Conservation (phyloP, 148 eudicot species). For the Fagopyrum tataricum region DNA sequence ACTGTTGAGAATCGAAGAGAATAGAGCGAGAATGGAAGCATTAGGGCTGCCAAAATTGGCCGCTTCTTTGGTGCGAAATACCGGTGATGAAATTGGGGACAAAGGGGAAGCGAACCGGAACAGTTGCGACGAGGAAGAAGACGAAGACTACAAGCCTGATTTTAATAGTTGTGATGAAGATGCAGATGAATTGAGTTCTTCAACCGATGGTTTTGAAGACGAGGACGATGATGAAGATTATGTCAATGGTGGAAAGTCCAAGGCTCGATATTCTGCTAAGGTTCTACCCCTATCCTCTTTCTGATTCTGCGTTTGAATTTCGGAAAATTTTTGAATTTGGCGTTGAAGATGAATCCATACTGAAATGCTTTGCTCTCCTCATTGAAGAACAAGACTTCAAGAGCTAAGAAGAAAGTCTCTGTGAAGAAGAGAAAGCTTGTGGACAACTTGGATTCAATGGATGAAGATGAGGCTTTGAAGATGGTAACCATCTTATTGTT, state of each 20-base stretch:
- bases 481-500: slow-evolving; percentile 32
- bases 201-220: slow-evolving; percentile 29
- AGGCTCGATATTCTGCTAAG: slow-evolving; percentile 24
- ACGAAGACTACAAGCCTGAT: slow-evolving; percentile 54
- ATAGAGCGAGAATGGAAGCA: slow-evolving; percentile 61
- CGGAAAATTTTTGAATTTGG: not conserved
- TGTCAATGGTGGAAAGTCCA: slow-evolving; percentile 18
- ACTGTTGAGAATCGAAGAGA: slow-evolving; percentile 51
- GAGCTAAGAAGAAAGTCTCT: slow-evolving; percentile 37
- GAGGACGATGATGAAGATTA: slow-evolving; percentile 25
- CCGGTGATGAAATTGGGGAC: not conserved
- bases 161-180: slow-evolving; percentile 30
- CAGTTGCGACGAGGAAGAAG: slow-evolving; percentile 22
- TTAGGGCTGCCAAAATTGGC: slow-evolving; percentile 59
- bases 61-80: slow-evolving; percentile 32
- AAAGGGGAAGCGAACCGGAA: not conserved
- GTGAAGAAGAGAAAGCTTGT: slow-evolving; percentile 31
- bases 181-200: slow-evolving; percentile 24
- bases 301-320: not conserved
- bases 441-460: slow-evolving; percentile 29
- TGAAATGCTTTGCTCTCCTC: not conserved
- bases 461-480: slow-evolving; percentile 70
- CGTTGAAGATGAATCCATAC: not conserved
- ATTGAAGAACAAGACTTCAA: slow-evolving; percentile 25
- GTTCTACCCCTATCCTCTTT: slow-evolving; percentile 17